Evolutionary conservation across 1,284 basidiomycete genomes (phyloP), one percentile per base, ranked within the genome.

Genomic region (Fomitopsis betulina): DNA sequence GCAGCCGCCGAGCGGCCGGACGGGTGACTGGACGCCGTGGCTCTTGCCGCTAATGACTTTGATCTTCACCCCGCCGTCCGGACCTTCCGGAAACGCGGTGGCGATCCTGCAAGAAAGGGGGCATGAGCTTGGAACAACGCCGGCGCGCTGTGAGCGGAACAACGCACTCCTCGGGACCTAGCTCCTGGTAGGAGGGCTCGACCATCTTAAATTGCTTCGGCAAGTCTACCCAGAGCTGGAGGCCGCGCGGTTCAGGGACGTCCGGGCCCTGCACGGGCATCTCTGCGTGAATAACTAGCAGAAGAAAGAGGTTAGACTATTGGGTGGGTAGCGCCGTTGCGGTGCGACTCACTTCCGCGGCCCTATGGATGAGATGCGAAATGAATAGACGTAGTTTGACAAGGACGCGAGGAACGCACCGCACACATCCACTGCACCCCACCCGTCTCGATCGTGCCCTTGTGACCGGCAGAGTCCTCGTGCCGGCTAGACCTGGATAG

Each of bases 341-440:
- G 17, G 35, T 37, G 30, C 21, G 19, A 55, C 75, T 73, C 43
- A 78, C 76, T 77, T 63, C 76, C 76, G 59, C 70, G 70, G 30
- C 76, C 76, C 75, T 76, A 52, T 8, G 13, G 5, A 51, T 32
- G 49, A 30, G 19, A 30, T 13, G 15, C 12, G 49, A 21, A 9
- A n/a, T 19, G 30, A 10, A 42, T 53, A 32, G 21, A 17, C 21
- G 13, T 10, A 25, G 6, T 17, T 43, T 39, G 13, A 32, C 13
- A 15, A 47, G 30, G 52, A 40, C 6, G 17, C 50, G 50, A 42
- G 55, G 10, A 7, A n/a, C n/a, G 50, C 15, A 91, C 92, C 12
- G 94, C 94, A 67, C 86, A 89, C 94, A 97, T 97, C 93, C 94
- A 97, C 69, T 97, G 95, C 2, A 96, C 87, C 57, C 93, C 94